Evolutionary conservation across 148 eudicot genomes (phyloP), one percentile per base, ranked within the genome.

Genomic region (Nyssa sinensis): DNA sequence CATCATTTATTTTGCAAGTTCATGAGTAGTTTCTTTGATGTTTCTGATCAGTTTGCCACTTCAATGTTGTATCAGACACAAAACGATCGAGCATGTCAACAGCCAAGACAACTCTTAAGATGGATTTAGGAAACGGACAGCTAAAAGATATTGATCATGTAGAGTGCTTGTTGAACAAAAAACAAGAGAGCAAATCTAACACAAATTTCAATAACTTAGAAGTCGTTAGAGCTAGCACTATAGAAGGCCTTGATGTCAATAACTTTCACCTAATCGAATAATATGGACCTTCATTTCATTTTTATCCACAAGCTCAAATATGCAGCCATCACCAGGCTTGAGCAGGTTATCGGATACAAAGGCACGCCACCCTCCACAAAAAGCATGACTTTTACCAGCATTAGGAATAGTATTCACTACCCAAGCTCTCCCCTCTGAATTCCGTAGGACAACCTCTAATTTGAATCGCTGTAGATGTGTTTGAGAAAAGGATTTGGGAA

Each of bases 271-370:
- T 55, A 19, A n/a, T 53, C 62, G 28, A 14, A 51, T 51, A 31
- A 69, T 32, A 31, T 51, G 62, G 28, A 69, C 62, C 39, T 51
- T 32, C 62, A 69, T 69, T 34, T 69, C 39, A 10, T n/a, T 53
- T 51, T 2, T 31, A 35, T 51, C 32, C 25, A 69, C 62, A 53
- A 69, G 62, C 72, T 51, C 72, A 21, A 69, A 69, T n/a, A 69
- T 69, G 72, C 72, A 69, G 27, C 24, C 41, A 69, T 69, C 72
- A 29, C 72, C 72, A 51, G n/a, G 7, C 62, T 69, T 69, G 61
- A 69, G 72, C 25, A 23, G 28, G 21, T 69, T 69, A 5, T 30
- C 72, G 19, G 5, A 0, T 12, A 53, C 41, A 31, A 69, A 69
- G 12, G 27, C 55, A 51, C 41, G 61, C 72, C 72, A 69, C 14